A percentile compares a stretch with the other conserved stretches of the same genome.
These are phyloP conservation scores for Penicillium parvum DNA, from an alignment of 495 filamentous ascomycete species.

Conservation along the genomic window DNA sequence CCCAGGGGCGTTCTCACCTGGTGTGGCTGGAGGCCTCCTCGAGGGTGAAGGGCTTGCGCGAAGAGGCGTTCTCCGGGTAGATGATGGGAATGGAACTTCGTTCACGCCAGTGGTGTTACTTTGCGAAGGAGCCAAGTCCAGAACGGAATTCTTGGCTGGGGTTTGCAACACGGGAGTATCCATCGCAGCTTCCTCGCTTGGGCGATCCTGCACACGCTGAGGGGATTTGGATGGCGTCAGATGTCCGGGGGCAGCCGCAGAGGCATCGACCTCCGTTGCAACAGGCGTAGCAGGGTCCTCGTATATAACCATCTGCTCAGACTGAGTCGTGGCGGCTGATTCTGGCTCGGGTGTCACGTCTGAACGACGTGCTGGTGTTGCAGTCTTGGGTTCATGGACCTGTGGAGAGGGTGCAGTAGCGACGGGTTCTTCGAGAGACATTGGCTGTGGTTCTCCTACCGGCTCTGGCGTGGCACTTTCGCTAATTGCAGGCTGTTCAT, in stretches of 20 bases:
- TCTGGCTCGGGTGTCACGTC: constrained; percentile 5
- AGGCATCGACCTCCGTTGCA: constrained; percentile 3
- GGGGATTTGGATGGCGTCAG: constrained; percentile 13
- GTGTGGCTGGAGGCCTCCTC: constrained; percentile 11
- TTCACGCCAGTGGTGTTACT: constrained; percentile 2
- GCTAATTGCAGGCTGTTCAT: constrained; percentile 1
- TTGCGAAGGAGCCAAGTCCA: constrained; percentile 13
- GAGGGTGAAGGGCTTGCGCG: constrained; percentile 22
- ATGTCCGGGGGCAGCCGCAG: constrained; percentile 7
- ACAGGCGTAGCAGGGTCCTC: constrained; percentile 38
- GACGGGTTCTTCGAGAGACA: constrained; percentile 11
- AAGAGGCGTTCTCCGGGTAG: constrained; percentile 18
- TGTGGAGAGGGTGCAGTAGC: constrained; percentile 4
- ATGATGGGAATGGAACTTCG: constrained; percentile 15
- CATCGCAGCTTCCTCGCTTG: neutral
- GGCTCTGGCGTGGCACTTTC: constrained; percentile 5
- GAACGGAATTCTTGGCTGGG: constrained; percentile 7
- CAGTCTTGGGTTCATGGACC: neutral
- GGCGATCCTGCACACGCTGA: constrained; percentile 1
- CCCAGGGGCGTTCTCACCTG: constrained; percentile 1
- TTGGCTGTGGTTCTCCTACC: constrained; percentile 11
- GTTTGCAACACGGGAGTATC: constrained; percentile 2
- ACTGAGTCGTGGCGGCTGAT: constrained; percentile 9
- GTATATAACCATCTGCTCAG: constrained; percentile 35
- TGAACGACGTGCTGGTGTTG: constrained; percentile 5